Conservation (phyloP, 495 filamentous ascomycete genomes). For the Trichocladium uniseriatum region DNA sequence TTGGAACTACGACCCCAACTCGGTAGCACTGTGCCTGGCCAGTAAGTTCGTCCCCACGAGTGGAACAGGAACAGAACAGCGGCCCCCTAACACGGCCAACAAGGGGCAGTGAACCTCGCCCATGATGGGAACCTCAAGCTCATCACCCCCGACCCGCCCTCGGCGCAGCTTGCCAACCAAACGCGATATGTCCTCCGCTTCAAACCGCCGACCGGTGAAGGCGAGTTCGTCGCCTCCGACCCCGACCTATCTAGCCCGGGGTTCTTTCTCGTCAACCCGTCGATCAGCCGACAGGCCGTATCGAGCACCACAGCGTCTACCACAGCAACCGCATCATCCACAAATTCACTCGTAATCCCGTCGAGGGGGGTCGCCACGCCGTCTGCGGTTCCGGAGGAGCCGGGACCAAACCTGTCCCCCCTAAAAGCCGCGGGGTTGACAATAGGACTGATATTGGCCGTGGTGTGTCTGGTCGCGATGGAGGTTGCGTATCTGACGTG, state of each 20-base stretch:
- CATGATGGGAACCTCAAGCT: slow-evolving; percentile 12
- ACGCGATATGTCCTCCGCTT: slow-evolving; percentile 13
- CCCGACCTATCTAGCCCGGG: slow-evolving; percentile 11
- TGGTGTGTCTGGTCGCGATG: slow-evolving; percentile 1
- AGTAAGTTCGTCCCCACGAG: slow-evolving; percentile 6
- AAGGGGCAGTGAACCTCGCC: slow-evolving; percentile 13
- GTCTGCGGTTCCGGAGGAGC: background rate
- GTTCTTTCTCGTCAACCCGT: background rate
- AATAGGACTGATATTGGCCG: slow-evolving; percentile 6
- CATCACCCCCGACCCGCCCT: slow-evolving; percentile 4
- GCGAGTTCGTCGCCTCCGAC: slow-evolving; percentile 1
- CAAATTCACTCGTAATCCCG: background rate
- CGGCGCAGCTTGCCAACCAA: background rate
- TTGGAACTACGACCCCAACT: slow-evolving; percentile 6
- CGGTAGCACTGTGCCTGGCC: slow-evolving; percentile 9
- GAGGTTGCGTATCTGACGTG: slow-evolving; percentile 10
- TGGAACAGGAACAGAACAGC: background rate
- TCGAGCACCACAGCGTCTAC: background rate
- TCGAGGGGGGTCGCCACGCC: background rate
- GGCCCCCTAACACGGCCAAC: background rate
- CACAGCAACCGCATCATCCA: background rate
- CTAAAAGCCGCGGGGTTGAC: slow-evolving; percentile 4
- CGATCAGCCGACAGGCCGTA: background rate
- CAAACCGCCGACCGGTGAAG: slow-evolving; percentile 9
- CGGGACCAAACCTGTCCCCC: background rate